Conservation (phyloP, 169 alveolate species). For the Plasmodium fragile region DNA sequence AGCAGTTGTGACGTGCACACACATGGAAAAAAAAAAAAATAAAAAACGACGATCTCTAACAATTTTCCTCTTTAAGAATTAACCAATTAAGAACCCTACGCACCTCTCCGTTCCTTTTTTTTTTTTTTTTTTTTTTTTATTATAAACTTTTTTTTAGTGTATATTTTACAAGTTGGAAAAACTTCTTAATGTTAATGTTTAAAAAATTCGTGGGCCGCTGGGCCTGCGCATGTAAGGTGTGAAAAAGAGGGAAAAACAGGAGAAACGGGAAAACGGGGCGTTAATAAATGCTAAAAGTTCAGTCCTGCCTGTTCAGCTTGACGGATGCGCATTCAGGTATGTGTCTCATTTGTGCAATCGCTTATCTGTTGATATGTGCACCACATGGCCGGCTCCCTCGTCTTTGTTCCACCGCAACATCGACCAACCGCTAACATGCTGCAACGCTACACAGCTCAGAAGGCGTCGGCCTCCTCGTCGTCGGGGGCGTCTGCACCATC, state of each 20-base stretch:
- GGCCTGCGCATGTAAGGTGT: neutral
- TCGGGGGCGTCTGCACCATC: slow-evolving; percentile 11
- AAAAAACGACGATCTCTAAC: neutral
- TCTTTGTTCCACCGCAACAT: neutral
- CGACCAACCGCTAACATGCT: neutral
- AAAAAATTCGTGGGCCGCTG: neutral
- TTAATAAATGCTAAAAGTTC: too few species aligned
- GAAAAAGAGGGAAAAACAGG: neutral
- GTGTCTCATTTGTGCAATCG: neutral
- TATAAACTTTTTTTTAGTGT: neutral
- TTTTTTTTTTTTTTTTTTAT: neutral
- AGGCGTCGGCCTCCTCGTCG: slow-evolving; percentile 2
- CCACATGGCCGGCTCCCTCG: neutral
- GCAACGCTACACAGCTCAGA: neutral
- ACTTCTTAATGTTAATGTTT: neutral
- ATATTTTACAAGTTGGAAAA: neutral
- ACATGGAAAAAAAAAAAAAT: neutral
- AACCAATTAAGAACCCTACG: neutral
- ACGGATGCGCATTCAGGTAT: neutral
- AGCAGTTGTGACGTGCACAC: neutral
- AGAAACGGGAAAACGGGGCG: neutral
- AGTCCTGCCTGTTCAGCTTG: neutral
- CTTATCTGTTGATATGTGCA: neutral
- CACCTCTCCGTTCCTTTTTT: neutral
- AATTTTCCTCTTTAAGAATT: neutral